Conservation (phyloP, 1,284 basidiomycete genomes). For the Meripilus lineatus region DNA sequence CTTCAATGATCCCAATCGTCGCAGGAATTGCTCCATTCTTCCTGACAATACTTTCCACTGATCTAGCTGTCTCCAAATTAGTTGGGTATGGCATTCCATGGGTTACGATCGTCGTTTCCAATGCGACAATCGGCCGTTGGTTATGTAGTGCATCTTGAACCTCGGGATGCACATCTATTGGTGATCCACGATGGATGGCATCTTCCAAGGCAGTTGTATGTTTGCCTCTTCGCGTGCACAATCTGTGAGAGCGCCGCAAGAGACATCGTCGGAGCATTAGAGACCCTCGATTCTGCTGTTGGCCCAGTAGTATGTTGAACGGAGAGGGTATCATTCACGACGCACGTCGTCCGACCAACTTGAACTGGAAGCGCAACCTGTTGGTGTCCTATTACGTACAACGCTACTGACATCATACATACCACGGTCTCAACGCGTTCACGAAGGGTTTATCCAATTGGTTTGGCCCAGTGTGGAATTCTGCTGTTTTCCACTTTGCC, state of each 20-base stretch:
- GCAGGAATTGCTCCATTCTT: slow-evolving; percentile 79
- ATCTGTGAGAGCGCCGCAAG: too few relatives aligned
- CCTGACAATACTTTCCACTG: slow-evolving; percentile 78
- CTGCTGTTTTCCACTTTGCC: too few relatives aligned
- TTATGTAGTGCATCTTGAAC: slow-evolving; percentile 69
- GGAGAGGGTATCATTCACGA: too few relatives aligned
- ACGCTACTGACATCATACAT: too few relatives aligned
- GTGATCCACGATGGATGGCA: slow-evolving; percentile 18
- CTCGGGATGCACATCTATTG: slow-evolving; percentile 71
- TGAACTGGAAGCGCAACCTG: too few relatives aligned
- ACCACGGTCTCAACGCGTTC: too few relatives aligned
- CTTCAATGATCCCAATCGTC: slow-evolving; percentile 84
- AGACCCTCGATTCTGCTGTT: neutral
- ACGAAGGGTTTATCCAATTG: too few relatives aligned
- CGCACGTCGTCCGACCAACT: too few relatives aligned
- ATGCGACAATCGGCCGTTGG: slow-evolving; percentile 60
- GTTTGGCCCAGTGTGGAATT: too few relatives aligned
- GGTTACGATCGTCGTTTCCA: slow-evolving; percentile 90
- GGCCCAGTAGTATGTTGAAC: too few relatives aligned
- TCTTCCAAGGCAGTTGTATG: slow-evolving; percentile 13
- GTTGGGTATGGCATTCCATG: slow-evolving; percentile 85
- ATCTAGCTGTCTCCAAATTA: slow-evolving; percentile 71
- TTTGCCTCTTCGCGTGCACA: too few relatives aligned
- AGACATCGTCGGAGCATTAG: neutral
- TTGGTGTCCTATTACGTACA: too few relatives aligned